These are phyloP conservation scores for Lepidium sativum DNA, from an alignment of 345 rosid genomes.

Conservation along the genomic window DNA sequence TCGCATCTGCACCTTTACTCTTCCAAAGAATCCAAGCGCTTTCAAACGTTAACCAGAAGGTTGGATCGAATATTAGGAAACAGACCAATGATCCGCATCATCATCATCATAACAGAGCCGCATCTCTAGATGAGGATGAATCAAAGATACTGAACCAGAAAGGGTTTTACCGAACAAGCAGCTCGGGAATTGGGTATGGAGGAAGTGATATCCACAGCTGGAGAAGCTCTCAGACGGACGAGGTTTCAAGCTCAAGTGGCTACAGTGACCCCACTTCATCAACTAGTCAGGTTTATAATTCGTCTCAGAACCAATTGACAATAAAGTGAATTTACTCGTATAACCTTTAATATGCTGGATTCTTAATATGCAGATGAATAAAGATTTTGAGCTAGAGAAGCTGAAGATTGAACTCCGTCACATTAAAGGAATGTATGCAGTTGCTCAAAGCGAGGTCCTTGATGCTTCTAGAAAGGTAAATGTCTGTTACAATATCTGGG, in stretches of 20 bases:
- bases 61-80: slow-evolving; percentile 26
- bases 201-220: slow-evolving; percentile 33
- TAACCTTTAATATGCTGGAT: background rate
- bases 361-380: slow-evolving; percentile 32
- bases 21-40: slow-evolving; percentile 62
- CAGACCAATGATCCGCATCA: slow-evolving; percentile 30
- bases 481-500: slow-evolving; percentile 2
- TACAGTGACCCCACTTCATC: slow-evolving; percentile 34
- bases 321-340: background rate
- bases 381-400: slow-evolving; percentile 77
- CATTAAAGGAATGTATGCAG: slow-evolving; percentile 59
- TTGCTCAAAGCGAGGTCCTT: slow-evolving; percentile 64
- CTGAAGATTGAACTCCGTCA: slow-evolving; percentile 82
- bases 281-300: slow-evolving; percentile 40
- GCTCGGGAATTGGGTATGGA: slow-evolving; percentile 30
- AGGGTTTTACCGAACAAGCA: slow-evolving; percentile 25
- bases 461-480: slow-evolving; percentile 83
- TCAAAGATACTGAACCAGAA: slow-evolving; percentile 23
- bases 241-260: slow-evolving; percentile 40
- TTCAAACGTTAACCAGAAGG: slow-evolving; percentile 39
- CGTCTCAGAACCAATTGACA: background rate
- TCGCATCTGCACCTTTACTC: slow-evolving; percentile 42
- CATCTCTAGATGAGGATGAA: slow-evolving; percentile 40
- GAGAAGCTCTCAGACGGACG: slow-evolving; percentile 37
- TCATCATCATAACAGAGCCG: slow-evolving; percentile 31